Evolutionary conservation across 257 asterid genomes (phyloP).

Genomic region (Schizonepeta tenuifolia): DNA sequence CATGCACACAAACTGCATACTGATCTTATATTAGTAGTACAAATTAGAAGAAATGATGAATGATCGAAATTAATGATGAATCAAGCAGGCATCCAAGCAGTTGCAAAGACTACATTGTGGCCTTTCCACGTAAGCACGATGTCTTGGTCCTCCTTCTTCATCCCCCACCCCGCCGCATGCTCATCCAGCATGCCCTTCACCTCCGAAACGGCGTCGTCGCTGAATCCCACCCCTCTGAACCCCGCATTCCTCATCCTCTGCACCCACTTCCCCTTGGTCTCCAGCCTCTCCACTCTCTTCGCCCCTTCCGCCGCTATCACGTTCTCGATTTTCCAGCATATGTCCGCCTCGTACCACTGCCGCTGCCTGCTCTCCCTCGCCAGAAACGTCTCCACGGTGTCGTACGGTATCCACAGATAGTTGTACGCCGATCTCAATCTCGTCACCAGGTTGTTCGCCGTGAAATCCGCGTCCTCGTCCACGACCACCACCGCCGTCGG

Average conservation of each 20-base stretch:
- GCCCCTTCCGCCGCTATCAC: conserved; percentile 79
- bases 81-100: conserved; percentile 74
- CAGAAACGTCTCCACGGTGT: conserved; percentile 76
- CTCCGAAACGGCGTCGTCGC: conserved; percentile 69
- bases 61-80: not conserved
- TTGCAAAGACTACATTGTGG: conserved; percentile 87
- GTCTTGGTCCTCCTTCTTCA: conserved; percentile 83
- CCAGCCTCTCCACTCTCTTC: conserved; percentile 77
- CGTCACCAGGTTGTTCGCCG: conserved; percentile 60
- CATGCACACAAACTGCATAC: conserved; percentile 22
- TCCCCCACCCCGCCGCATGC: conserved; percentile 98
- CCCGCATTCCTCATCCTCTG: conserved; percentile 71
- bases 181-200: conserved; percentile 88
- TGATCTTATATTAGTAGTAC: no score
- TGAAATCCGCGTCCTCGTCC: conserved; percentile 93
- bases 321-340: conserved; percentile 88
- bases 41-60: not conserved
- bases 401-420: conserved; percentile 93
- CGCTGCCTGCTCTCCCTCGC: conserved; percentile 76
- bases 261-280: conserved; percentile 70
- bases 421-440: conserved; percentile 82
- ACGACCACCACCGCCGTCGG: conserved; percentile 67
- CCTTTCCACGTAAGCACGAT: conserved; percentile 97
- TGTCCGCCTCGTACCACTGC: conserved; percentile 91
- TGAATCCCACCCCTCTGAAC: conserved; percentile 52